Evolutionary conservation across 345 rosid genomes (phyloP).

Genomic region (Linum usitatissimum): DNA sequence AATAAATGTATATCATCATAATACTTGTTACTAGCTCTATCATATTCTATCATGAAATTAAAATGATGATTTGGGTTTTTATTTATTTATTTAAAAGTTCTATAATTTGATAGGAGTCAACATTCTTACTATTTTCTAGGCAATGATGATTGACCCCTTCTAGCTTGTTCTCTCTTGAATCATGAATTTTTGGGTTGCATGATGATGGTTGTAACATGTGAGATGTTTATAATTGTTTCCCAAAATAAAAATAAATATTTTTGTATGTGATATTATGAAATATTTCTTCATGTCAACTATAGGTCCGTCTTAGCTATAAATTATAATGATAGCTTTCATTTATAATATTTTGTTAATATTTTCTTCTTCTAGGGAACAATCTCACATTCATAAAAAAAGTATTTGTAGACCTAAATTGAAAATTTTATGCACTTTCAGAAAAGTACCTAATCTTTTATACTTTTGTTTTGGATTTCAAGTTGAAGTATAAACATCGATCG

Average conservation of each 20-base stretch:
- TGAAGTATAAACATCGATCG: slow-evolving; percentile 5
- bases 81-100: too few species aligned
- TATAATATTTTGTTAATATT: too few species aligned
- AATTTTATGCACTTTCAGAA: too few species aligned
- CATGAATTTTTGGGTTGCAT: slow-evolving; percentile 8
- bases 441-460: too few species aligned
- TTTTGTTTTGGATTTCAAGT: slow-evolving; percentile 18
- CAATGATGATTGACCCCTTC: slow-evolving; percentile 17
- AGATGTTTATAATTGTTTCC: slow-evolving; percentile 10
- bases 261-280: background rate
- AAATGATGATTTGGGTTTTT: slow-evolving; percentile 5
- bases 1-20: too few species aligned
- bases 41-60: background rate
- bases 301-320: too few species aligned
- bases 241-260: slow-evolving; percentile 7
- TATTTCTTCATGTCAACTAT: too few species aligned
- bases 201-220: slow-evolving; percentile 14
- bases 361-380: too few species aligned
- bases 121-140: background rate
- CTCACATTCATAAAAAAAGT: too few species aligned
- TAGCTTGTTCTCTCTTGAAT: background rate
- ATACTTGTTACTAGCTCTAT: background rate
- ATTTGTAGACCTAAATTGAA: too few species aligned
- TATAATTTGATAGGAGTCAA: background rate
- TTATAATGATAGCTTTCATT: too few species aligned